Percentiles rank a stretch among this genome's conserved stretches.
Evolutionary conservation across 2,329 filamentous ascomycete genomes (phyloP).

Genomic region (Pseudogymnoascus destructans): DNA sequence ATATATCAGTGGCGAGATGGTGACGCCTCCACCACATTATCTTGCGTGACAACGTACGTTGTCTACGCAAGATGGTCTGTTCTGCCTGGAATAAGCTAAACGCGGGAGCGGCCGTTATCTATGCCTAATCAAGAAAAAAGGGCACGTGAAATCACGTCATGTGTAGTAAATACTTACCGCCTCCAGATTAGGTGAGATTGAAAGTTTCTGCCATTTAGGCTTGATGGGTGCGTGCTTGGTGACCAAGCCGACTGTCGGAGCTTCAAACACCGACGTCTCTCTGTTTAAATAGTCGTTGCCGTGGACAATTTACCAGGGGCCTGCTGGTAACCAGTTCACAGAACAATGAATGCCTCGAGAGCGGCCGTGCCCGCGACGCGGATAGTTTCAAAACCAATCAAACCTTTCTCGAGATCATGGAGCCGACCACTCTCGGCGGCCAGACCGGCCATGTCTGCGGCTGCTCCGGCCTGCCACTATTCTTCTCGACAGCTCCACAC

Average conservation of each 20-base stretch:
- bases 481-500: conserved; percentile 17
- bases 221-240: conserved; percentile 2
- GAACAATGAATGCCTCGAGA: conserved; percentile 20
- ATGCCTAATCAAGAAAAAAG: neutral
- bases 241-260: neutral
- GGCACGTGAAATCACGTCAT: conserved; percentile 9
- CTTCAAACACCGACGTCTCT: conserved; percentile 3
- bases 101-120: neutral
- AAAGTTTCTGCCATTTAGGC: conserved; percentile 7
- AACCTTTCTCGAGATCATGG: conserved; percentile 13
- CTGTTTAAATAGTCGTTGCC: neutral
- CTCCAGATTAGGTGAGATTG: neutral
- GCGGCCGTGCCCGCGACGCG: conserved; percentile 17
- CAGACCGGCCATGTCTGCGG: conserved; percentile 10
- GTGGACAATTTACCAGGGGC: neutral
- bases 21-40: neutral
- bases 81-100: neutral
- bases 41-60: neutral
- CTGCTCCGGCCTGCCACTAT: conserved; percentile 13
- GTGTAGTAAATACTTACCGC: neutral
- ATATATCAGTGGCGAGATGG: neutral
- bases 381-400: conserved; percentile 14
- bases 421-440: conserved; percentile 14
- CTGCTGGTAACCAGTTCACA: neutral
- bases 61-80: neutral